Evolutionary conservation across 495 filamentous ascomycete species (phyloP), one percentile per base, ranked within the genome.

Genomic region (Hyphodiscus hymeniophilus): DNA sequence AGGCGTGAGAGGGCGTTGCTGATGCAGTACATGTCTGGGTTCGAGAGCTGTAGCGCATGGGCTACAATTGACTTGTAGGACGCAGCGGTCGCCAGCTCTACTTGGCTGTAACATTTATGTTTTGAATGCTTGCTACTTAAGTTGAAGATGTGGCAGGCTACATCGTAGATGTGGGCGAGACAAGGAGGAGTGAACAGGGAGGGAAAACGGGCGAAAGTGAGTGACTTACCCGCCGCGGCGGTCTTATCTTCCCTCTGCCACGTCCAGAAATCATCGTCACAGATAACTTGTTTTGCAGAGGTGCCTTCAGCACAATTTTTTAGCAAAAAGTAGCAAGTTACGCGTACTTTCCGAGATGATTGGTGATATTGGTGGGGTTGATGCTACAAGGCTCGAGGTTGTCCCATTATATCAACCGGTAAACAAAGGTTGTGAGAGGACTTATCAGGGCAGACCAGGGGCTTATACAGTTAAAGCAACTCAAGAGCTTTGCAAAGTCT

Each of bases 221-320:
- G 20, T 1, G 44, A 74, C 76, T 65, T 73, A 89, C 85, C 61
- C 78, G 71, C 52, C 82, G 69, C 43, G 85, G 85, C 58, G 84
- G 81, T 47, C 84, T 68, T 47, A 90, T 89, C 60, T 77, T 85
- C 47, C 80, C 79, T 62, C 81, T 62, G 45, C 65, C 67, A 15
- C 66, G 71, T 51, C 81, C 76, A 21, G 77, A 68, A 54, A 80
- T 72, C 80, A 84, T 85, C 15, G 62, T 75, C 42, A 34, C 38
- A 28, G 26, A 5, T 28, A 10, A 10, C 10, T 5, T 28, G 10
- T 28, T 28, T 28, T 4, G 26, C 26, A 10, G 26, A 10, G 10
- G 10, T 28, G 10, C 26, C 26, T 28, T 10, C 26, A 4, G 4
- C 5, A 28, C 26, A 28, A 10, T 28, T 5, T 28, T 28, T 28